These are phyloP conservation scores for Alnus glutinosa DNA, from an alignment of 306 rosid genomes.

Conservation along the genomic window DNA sequence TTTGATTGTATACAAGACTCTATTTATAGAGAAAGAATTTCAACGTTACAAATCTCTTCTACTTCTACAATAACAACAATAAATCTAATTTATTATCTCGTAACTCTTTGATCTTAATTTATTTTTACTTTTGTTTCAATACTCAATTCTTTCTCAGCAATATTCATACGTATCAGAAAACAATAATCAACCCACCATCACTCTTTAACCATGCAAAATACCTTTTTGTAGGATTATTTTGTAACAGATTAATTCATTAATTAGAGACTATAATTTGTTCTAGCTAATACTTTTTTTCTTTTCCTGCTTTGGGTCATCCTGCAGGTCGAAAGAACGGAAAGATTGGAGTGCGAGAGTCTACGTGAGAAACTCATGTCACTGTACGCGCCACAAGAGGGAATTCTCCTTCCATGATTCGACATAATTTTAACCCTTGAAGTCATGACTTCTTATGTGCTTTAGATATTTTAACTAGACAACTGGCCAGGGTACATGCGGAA, in stretches of 20 bases:
- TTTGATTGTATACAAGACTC: too few relatives aligned
- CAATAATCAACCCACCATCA: too few relatives aligned
- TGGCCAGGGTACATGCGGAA: too few relatives aligned
- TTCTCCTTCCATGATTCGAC: neutral
- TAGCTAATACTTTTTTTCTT: neutral
- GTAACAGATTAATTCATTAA: too few relatives aligned
- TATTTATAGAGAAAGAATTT: too few relatives aligned
- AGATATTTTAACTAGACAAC: neutral
- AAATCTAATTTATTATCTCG: too few relatives aligned
- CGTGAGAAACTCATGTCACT: constrained; percentile 10
- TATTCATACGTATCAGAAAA: too few relatives aligned
- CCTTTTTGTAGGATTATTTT: neutral
- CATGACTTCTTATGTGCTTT: neutral
- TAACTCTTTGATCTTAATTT: too few relatives aligned
- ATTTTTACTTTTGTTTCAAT: neutral
- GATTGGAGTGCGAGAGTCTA: constrained; percentile 19
- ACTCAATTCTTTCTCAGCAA: too few relatives aligned
- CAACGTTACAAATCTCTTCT: too few relatives aligned
- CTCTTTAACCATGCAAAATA: neutral
- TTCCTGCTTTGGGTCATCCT: neutral
- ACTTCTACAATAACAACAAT: too few relatives aligned
- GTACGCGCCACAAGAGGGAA: neutral
- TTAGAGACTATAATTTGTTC: neutral
- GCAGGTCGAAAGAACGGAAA: constrained; percentile 24
- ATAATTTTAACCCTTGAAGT: neutral